phyloP scores from a whole-genome alignment of 2,329 filamentous ascomycete genomes.

The Penicillium palitans region DNA sequence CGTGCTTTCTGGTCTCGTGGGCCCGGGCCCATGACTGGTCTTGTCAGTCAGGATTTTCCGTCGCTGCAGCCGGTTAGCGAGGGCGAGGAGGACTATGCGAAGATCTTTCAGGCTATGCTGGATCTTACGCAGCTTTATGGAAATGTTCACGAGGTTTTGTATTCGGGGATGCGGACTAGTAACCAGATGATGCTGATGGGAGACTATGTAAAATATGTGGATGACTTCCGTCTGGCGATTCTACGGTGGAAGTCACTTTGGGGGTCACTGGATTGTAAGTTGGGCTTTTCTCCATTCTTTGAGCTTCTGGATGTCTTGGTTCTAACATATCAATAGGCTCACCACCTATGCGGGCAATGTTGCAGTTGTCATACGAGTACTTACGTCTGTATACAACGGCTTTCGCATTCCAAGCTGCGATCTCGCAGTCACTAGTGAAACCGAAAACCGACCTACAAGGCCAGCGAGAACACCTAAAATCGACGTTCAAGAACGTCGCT shows the following conservation, averaged over 20 bases:
- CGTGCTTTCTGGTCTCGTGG: constrained; percentile 74
- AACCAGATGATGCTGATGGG: constrained; percentile 70
- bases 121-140: constrained; percentile 72
- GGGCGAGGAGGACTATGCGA: constrained; percentile 66
- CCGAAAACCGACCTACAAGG: constrained; percentile 37
- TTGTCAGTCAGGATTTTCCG: constrained; percentile 67
- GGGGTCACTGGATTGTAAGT: constrained; percentile 64
- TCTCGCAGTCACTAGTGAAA: constrained; percentile 52
- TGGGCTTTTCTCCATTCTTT: not conserved
- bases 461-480: constrained; percentile 43
- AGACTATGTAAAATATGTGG: constrained; percentile 73
- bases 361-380: constrained; percentile 72
- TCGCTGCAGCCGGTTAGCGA: constrained; percentile 60
- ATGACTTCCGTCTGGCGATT: constrained; percentile 69
- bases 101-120: constrained; percentile 69
- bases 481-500: constrained; percentile 56
- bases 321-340: constrained; percentile 50
- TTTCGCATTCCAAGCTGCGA: constrained; percentile 72
- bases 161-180: constrained; percentile 68
- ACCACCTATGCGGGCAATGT: constrained; percentile 63
- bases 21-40: constrained; percentile 64
- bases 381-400: constrained; percentile 72
- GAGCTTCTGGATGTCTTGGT: not conserved
- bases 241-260: constrained; percentile 70
- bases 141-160: constrained; percentile 72